phyloP scores from a whole-genome alignment of 1,284 basidiomycete genomes.

The Macrocybe sp. region DNA sequence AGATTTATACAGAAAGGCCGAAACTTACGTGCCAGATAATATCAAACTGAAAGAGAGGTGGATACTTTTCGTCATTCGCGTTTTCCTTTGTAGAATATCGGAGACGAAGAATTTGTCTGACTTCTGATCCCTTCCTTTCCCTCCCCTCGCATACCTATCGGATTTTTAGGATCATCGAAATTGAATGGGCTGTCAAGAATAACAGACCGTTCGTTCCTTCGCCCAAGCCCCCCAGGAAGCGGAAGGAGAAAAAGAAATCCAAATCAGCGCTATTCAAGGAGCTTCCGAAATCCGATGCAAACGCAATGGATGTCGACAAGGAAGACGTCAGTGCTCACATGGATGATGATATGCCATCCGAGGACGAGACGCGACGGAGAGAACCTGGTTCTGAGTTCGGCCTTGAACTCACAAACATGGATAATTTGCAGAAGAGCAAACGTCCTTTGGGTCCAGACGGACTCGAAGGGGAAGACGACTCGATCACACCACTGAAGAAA shows the following conservation, averaged over 20 bases:
- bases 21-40: slow-evolving; percentile 73
- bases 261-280: slow-evolving; percentile 10
- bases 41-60: slow-evolving; percentile 78
- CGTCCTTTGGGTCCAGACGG: slow-evolving; percentile 19
- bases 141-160: not conserved
- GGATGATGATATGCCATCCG: slow-evolving; percentile 6
- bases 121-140: slow-evolving; percentile 13
- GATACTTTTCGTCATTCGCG: slow-evolving; percentile 57
- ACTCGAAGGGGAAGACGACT: slow-evolving; percentile 16
- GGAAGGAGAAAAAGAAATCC: slow-evolving; percentile 23
- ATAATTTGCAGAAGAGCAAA: slow-evolving; percentile 25
- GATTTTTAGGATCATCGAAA: slow-evolving; percentile 59
- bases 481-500: slow-evolving; percentile 32
- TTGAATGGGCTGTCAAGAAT: slow-evolving; percentile 67
- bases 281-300: slow-evolving; percentile 12
- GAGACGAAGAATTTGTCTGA: slow-evolving; percentile 28
- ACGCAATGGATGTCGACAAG: slow-evolving; percentile 25
- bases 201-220: slow-evolving; percentile 54
- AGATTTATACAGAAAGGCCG: slow-evolving; percentile 71
- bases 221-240: slow-evolving; percentile 43
- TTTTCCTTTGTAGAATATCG: slow-evolving; percentile 49
- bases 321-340: slow-evolving; percentile 13
- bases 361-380: slow-evolving; percentile 8
- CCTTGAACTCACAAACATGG: slow-evolving; percentile 35
- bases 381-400: slow-evolving; percentile 22